A percentile compares a stretch with the other conserved stretches of the same genome.
Evolutionary conservation across 2,329 filamentous ascomycete genomes (phyloP).

Genomic region (Paracoccidioides brasiliensis): DNA sequence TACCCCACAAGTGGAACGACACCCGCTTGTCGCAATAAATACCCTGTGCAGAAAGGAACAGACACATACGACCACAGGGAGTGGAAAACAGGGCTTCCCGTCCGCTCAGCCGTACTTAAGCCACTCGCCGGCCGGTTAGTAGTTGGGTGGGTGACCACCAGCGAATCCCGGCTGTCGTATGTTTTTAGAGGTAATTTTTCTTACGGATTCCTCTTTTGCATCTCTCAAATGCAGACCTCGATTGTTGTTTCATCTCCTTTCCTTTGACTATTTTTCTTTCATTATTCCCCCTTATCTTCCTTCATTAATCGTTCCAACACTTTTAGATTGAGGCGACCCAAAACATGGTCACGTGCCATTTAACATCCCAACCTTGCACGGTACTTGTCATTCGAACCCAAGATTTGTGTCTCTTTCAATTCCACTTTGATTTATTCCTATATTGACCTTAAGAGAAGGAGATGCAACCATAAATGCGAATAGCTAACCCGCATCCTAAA

Average conservation of each 20-base stretch:
- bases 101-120: constrained; percentile 38
- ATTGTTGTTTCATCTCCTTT: no score
- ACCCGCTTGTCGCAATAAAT: constrained; percentile 10
- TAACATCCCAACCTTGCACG: no score
- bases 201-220: not conserved
- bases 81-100: constrained; percentile 37
- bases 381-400: no score
- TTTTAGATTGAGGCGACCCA: no score
- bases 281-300: not conserved
- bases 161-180: constrained; percentile 36
- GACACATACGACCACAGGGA: constrained; percentile 35
- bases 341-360: no score
- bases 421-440: no score
- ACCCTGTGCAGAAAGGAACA: not conserved
- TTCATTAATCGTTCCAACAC: not conserved
- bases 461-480: not conserved
- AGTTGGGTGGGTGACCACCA: constrained; percentile 38
- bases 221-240: no score
- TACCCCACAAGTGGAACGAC: not conserved
- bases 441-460: no score
- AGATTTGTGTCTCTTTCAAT: no score
- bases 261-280: no score
- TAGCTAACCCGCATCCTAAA: not conserved
- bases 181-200: constrained; percentile 17
- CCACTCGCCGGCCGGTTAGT: constrained; percentile 36